Evolutionary conservation across 805 yeast genomes (phyloP), one percentile per base, ranked within the genome.

Genomic region (Clavispora asparagi): DNA sequence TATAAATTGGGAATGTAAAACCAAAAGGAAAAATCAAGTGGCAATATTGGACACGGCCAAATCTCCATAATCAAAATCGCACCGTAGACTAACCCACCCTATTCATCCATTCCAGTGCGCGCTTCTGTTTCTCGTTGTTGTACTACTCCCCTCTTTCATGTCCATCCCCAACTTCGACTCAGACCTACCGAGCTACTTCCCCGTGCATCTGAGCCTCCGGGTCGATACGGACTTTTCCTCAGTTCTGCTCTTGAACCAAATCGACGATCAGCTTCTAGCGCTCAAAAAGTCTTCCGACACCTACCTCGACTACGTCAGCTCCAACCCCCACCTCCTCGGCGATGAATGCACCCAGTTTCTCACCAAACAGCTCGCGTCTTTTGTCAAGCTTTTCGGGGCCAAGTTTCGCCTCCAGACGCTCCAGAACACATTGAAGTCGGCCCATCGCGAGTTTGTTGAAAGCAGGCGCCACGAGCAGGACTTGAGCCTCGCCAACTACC

Each of bases 151-250:
- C 29, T 7, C 17, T 23, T 8, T 5, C 23, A 37, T 26, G 32
- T 23, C 23, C 26, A 30, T 51, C 26, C 56, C 56, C 12, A 44
- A 52, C 43, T 52, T 54, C 41, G 35, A 14, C 11, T 11, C 31
- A n/a, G 44, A 32, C n/a, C 29, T 46, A 27, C 55, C 55, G 13
- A 12, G 28, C 30, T 55, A 55, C 42, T 49, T 53, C 40, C 58
- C 58, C 10, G 44, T 49, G 14, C 52, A 55, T 31, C 52, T 39
- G 50, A 35, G 42, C 17, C 38, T 53, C 29, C 43, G 54, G 4
- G 44, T 53, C 32, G 46, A 44, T 17, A 49, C 52, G 1, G 58
- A 55, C 30, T 51, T 41, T 39, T 36, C 49, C 23, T 44, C 49
- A 7, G 31, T 46, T n/a, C 39, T 37, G n/a, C 48, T 41, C 11